Percentiles rank a stretch among this genome's conserved stretches.
phyloP scores from a whole-genome alignment of 768 basidiomycete species.

The Collybia sp. region DNA sequence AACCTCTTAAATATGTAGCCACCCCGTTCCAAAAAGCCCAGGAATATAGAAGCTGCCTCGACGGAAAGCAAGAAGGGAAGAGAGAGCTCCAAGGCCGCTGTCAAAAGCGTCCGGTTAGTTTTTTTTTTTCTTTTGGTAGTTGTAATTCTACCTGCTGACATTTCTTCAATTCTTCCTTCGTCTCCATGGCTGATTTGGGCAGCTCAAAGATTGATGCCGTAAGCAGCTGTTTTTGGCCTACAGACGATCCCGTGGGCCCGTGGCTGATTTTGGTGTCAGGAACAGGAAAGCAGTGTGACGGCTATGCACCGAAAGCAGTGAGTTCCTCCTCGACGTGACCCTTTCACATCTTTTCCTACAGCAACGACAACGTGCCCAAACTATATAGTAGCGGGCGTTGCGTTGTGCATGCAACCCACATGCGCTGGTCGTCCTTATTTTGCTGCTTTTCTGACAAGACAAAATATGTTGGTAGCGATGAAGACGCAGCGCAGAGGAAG shows the following conservation, averaged over 20 bases:
- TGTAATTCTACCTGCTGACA: not conserved
- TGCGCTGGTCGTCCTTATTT: slow-evolving; percentile 58
- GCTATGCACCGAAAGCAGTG: slow-evolving; percentile 12
- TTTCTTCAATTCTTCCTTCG: no score
- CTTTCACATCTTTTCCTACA: slow-evolving; percentile 2
- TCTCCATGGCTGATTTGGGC: no score
- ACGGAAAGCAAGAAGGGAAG: no score
- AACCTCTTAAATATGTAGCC: no score
- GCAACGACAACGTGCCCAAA: slow-evolving; percentile 6
- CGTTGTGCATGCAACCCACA: slow-evolving; percentile 38
- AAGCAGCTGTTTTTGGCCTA: slow-evolving; percentile 11
- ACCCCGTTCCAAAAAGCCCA: no score
- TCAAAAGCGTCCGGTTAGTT: no score
- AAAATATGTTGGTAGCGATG: slow-evolving; percentile 46
- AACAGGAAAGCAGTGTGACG: slow-evolving; percentile 10
- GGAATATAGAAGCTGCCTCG: no score
- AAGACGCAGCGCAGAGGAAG: slow-evolving; percentile 29
- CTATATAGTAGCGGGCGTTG: slow-evolving; percentile 6
- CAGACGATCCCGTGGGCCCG: slow-evolving; percentile 12
- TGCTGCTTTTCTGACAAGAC: slow-evolving; percentile 59
- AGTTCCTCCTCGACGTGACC: slow-evolving; percentile 10
- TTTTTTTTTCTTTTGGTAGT: no score
- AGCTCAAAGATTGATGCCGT: slow-evolving; percentile 21
- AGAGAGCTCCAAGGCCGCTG: no score
- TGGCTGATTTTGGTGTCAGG: slow-evolving; percentile 17